Evolutionary conservation across 2,329 filamentous ascomycete species (phyloP).

Genomic region (Scytalidium sp.): DNA sequence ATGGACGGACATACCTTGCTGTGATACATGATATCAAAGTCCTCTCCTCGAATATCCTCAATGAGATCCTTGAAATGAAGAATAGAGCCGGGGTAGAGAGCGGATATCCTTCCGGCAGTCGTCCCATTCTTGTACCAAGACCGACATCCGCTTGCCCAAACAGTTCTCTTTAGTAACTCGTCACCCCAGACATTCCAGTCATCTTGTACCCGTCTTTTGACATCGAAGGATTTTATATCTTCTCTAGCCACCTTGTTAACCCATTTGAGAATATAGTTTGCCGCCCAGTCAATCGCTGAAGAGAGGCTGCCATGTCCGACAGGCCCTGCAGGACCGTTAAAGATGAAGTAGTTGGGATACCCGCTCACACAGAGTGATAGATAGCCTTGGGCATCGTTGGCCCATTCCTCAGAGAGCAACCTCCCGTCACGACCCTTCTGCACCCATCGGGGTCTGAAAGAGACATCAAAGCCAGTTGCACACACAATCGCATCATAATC

Average conservation of each 20-base stretch:
- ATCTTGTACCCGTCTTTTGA: conserved; percentile 40
- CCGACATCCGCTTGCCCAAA: conserved; percentile 38
- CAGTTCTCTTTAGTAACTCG: conserved; percentile 48
- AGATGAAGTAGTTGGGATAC: conserved; percentile 21
- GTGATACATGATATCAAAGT: conserved; percentile 3
- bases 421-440: conserved; percentile 9
- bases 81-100: conserved; percentile 40
- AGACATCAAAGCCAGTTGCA: conserved; percentile 26
- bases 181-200: conserved; percentile 47
- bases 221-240: conserved; percentile 15
- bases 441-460: conserved; percentile 12
- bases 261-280: conserved; percentile 30
- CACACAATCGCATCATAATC: conserved; percentile 29
- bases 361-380: conserved; percentile 15
- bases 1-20: not conserved
- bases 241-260: conserved; percentile 28
- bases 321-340: conserved; percentile 5
- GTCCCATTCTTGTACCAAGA: conserved; percentile 46
- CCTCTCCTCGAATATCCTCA: not conserved
- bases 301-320: conserved; percentile 11
- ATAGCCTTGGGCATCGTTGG: conserved; percentile 12
- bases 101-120: conserved; percentile 35
- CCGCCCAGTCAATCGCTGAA: conserved; percentile 26
- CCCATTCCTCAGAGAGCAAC: conserved; percentile 15
- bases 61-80: conserved; percentile 40